Evolutionary conservation across 2,329 filamentous ascomycete species (phyloP).

Genomic region (Didymellaceae sp.): DNA sequence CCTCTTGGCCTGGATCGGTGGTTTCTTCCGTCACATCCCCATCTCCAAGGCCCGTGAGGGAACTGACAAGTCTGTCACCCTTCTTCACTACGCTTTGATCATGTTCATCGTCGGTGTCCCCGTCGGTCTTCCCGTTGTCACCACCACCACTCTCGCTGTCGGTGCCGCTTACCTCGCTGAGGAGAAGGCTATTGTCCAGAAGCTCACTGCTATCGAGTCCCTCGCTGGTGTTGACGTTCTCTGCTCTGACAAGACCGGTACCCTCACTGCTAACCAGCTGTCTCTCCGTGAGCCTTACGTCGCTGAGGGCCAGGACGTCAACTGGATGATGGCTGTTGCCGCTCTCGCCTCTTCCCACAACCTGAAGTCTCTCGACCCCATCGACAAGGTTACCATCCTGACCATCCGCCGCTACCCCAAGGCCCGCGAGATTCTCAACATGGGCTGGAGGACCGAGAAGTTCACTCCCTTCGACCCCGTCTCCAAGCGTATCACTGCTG

Average conservation of each 20-base stretch:
- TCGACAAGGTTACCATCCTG: constrained; percentile 79
- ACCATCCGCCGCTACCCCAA: constrained; percentile 79
- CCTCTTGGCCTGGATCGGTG: constrained; percentile 76
- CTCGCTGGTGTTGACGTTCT: constrained; percentile 71
- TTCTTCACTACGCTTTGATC: constrained; percentile 55
- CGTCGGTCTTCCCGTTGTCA: constrained; percentile 78
- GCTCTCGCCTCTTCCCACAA: constrained; percentile 80
- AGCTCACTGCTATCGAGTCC: constrained; percentile 79
- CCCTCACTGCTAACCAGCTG: constrained; percentile 76
- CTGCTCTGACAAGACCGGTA: constrained; percentile 84
- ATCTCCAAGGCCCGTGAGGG: constrained; percentile 65
- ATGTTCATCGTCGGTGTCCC: constrained; percentile 79
- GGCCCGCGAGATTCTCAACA: constrained; percentile 75
- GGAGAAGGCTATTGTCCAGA: constrained; percentile 81
- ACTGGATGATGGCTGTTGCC: constrained; percentile 85
- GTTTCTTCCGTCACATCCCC: constrained; percentile 74
- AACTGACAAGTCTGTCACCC: constrained; percentile 63
- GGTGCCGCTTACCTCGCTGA: constrained; percentile 78
- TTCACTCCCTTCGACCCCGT: constrained; percentile 81
- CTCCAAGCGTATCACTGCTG: constrained; percentile 77
- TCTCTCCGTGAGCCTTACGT: constrained; percentile 79
- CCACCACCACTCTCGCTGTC: constrained; percentile 77
- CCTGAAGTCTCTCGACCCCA: constrained; percentile 78
- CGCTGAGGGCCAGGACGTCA: constrained; percentile 76
- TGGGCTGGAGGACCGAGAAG: constrained; percentile 78